Base-by-base conservation (phyloP, 169 alveolate genomes). In the Ichthyophthirius multifiliis region DNA sequence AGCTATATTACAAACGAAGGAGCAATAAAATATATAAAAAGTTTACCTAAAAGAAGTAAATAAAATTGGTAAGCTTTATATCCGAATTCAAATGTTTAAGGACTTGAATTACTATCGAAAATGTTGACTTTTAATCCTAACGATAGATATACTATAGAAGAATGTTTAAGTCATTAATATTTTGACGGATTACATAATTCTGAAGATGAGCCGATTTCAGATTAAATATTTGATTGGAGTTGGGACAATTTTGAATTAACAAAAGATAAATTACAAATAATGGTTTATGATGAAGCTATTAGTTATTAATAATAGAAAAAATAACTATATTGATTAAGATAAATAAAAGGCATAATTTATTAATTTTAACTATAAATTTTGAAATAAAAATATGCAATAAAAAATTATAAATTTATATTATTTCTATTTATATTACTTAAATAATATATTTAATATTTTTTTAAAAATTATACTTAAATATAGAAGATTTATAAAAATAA, bases 51-150 rank as follows among this genome's bases (percentile, higher is more conserved):
- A 48, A 86, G 92, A 76, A 90, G 90, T 20, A 93, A 85, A 39
- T 47, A 85, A 76, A 85, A 67, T 18, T 65, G 76, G 37, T 45
- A 30, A 37, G 75, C 74, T 32, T 44, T 81, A 34, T 83, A 78
- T 34, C 63, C 46, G 48, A 71, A 81, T 27, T 91, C 95, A 27
- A 87, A 88, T 74, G 94, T 94, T 16, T 82, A 89, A 67, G 95
- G 94, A 39, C 65, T 92, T 5, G 97, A 94, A 74, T 86, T 94
- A 12, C 75, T 94, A 13, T 64, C 85, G 4, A 84, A 90, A 32
- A 90, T 94, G 96, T 83, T 94, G 6, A 84, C 88, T n/a, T 92
- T 94, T 74, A 90, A 89, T 75, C 97, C 97, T 13, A 71, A 84
- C n/a, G 83, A 90, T 46, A 77, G 97, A 82, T 84, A 84, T 23